Base-by-base conservation (phyloP, 257 asterid genomes). In the Primulina huaijiensis region DNA sequence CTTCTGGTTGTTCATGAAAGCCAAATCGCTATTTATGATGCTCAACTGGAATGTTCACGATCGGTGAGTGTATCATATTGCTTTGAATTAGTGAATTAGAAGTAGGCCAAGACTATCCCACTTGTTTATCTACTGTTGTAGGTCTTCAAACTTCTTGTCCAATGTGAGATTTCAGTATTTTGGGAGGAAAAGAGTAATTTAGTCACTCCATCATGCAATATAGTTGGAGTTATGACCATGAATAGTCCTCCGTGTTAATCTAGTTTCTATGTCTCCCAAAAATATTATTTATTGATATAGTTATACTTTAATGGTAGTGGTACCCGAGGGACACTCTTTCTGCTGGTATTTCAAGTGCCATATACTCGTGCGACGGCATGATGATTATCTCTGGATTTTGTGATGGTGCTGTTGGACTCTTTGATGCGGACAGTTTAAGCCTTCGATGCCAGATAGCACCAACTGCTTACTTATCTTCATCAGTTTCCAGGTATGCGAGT, bases 341-440 rank as follows among this genome's bases (percentile, higher is more conserved):
- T 34, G 89, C 95, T 60, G 77, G 89, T 7, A 80, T 91, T 74
- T 85, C 97, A 67, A 82, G 91, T 70, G 97, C 95, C 33, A 87
- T 89, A 83, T 89, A 91, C 76, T 91, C 96, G 0, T 88, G 96
- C 38, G 97, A 91, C 64, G 90, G 97, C 33, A 68, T 83, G 72
- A 69, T 77, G 84, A 62, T 92, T 65, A 82, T 84, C 69, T 82
- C 95, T 53, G 96, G 97, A 78, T 92, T 90, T 75, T 79, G 88
- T 59, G 96, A 92, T 57, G 98, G 97, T 62, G 97, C 98, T 69
- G 84, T 92, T 61, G 98, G 96, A 65, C 77, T 92, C 64, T 92
- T 90, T 74, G 97, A 88, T 75, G 86, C 89, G 2, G 97, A 88
- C 40, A 80, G 71, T 75, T 78, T 92, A 57, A 76, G 76, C 73